Conservation (phyloP, 495 filamentous ascomycete species). For the Penicillium malachiteum region DNA sequence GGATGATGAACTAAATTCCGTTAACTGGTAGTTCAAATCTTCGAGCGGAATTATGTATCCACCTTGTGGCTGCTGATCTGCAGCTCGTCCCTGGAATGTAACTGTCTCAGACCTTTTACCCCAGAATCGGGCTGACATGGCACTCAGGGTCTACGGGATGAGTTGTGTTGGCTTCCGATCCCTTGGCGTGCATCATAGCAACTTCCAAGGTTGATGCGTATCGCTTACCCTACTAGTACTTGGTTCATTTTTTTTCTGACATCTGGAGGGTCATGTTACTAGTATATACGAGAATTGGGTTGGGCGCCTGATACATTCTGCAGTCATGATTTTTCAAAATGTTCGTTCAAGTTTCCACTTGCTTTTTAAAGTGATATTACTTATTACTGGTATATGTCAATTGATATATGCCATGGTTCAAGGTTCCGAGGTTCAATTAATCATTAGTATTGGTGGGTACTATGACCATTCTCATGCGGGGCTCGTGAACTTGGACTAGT, state of each 20-base stretch:
- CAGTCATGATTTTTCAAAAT: background rate
- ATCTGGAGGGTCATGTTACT: background rate
- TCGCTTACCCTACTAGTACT: background rate
- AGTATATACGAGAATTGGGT: slow-evolving; percentile 7
- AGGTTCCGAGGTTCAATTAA: background rate
- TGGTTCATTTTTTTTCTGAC: background rate
- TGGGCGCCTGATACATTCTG: slow-evolving; percentile 12
- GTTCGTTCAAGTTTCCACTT: background rate
- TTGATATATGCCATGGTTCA: too few species aligned
- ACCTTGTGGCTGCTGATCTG: background rate
- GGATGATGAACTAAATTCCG: too few species aligned
- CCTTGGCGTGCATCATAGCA: slow-evolving; percentile 6
- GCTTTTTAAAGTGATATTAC: too few species aligned
- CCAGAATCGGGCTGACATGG: slow-evolving; percentile 7
- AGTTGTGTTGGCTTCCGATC: background rate
- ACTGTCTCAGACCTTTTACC: slow-evolving; percentile 28
- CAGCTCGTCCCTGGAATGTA: slow-evolving; percentile 20
- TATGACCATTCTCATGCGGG: background rate
- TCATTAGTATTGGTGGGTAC: too few species aligned
- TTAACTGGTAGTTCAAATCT: too few species aligned
- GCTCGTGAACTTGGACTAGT: background rate
- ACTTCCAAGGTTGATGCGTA: background rate
- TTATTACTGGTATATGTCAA: too few species aligned
- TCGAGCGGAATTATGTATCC: background rate
- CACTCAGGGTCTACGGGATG: slow-evolving; percentile 3